Base-by-base conservation (phyloP, 768 basidiomycete species). In the Symmetrospora coprosmae region DNA sequence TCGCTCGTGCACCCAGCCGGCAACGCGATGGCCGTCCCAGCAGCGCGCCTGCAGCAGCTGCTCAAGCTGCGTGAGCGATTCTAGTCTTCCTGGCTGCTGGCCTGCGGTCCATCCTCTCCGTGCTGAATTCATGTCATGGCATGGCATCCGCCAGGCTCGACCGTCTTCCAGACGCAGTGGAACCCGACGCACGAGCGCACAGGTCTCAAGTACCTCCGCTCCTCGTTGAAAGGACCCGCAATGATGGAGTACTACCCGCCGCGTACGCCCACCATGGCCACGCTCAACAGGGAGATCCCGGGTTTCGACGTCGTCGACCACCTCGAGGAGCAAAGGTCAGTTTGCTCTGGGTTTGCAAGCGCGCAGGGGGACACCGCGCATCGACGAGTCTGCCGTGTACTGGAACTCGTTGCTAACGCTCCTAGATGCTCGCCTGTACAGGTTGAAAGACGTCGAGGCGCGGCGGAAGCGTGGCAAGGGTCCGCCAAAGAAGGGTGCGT, bases 141-240 rank as follows among this genome's bases (percentile, higher is more conserved):
- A n/a, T n/a, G n/a, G n/a, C n/a, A n/a, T n/a, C n/a, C n/a, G n/a
- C 13, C 61, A 62, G 61, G 82, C 41, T 83, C 81, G 70, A 70
- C 76, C 39, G 80, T 96, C 52, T 92, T 96, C 69, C 81, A 88
- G 69, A 92, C 87, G 8, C 76, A 84, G 2, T 88, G 85, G 74
- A 96, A 96, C 73, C 91, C 91, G 0, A 78, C 78, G 2, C 80
- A 79, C 27, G 71, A 81, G 14, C 82, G 91, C 17, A 90, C 86
- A 0, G 92, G 92, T 17, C 84, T 88, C 27, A 96, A 96, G 75
- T 89, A 92, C 75, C 81, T 96, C 45, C 82, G 84, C 19, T 77
- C 79, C 14, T 78, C 84, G 17, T 80, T 96, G 34, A 81, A 83
- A 0, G 92, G 91, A 0, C 88, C 88, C 0, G 79, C 87, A 27